Evolutionary conservation across 129 eudicot genomes (phyloP).

Genomic region (Flaveria sonorensis): DNA sequence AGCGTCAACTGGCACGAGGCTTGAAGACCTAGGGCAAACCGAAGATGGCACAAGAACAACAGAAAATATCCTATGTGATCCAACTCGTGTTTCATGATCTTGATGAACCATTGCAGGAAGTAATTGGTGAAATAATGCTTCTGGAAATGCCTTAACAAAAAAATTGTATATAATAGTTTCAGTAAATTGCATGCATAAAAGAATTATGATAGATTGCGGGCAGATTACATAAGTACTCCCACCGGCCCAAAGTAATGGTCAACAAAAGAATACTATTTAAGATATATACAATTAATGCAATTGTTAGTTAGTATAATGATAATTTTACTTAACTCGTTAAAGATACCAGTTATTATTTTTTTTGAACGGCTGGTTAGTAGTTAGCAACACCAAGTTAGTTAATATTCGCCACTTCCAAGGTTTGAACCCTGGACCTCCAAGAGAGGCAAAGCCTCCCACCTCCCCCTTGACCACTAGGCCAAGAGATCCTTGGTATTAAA

Average conservation of each 20-base stretch:
- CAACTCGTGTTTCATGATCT: conserved; percentile 87
- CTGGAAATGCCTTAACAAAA: conserved; percentile 79
- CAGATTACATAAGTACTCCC: background rate
- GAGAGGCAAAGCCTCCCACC: too few relatives aligned
- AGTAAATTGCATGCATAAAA: background rate
- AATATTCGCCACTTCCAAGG: too few relatives aligned
- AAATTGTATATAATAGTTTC: conserved; percentile 1
- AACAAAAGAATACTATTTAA: background rate
- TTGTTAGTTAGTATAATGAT: background rate
- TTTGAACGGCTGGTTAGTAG: too few relatives aligned
- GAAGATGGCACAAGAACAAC: conserved; percentile 97
- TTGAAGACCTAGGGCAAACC: conserved; percentile 59
- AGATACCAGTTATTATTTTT: background rate
- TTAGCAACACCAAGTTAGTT: too few relatives aligned
- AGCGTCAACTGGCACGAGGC: conserved; percentile 24
- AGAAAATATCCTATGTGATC: conserved; percentile 91
- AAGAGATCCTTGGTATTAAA: too few relatives aligned
- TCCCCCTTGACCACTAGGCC: too few relatives aligned
- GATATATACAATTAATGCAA: background rate
- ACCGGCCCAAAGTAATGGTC: background rate
- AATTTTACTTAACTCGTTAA: background rate
- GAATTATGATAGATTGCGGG: background rate
- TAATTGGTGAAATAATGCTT: conserved; percentile 87
- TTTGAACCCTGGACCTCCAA: too few relatives aligned
- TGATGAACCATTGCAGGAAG: conserved; percentile 93